These are phyloP conservation scores for Pterulicium gracile DNA, from an alignment of 1,284 basidiomycete species.

Conservation along the genomic window DNA sequence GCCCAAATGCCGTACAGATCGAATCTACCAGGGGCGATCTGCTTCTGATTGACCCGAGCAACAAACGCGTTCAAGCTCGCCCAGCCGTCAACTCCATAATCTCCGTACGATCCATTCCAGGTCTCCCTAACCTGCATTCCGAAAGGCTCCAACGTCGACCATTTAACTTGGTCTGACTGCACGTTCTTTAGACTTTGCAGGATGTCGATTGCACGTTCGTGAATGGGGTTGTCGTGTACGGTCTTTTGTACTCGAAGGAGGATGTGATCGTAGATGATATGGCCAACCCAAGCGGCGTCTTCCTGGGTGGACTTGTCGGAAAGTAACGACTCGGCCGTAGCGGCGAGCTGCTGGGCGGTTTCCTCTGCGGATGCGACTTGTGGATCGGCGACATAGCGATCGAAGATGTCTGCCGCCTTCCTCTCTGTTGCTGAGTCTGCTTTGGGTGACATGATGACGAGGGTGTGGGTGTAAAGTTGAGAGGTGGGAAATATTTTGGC, in stretches of 20 bases:
- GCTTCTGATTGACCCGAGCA: not conserved
- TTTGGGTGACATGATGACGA: too few relatives aligned
- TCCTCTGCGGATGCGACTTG: not conserved
- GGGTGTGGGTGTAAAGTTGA: too few relatives aligned
- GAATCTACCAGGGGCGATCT: not conserved
- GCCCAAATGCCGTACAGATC: slow-evolving; percentile 1
- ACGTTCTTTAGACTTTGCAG: not conserved
- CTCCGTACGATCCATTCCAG: not conserved
- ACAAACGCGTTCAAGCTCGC: slow-evolving; percentile 1
- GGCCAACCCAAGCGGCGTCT: not conserved
- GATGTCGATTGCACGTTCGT: not conserved
- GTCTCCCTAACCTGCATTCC: not conserved
- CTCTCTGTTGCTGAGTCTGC: too few relatives aligned
- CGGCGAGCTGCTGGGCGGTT: not conserved
- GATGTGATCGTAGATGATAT: slow-evolving; percentile 1
- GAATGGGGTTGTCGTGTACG: not conserved
- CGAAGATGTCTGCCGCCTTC: not conserved
- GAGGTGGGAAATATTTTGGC: too few relatives aligned
- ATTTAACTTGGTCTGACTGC: not conserved
- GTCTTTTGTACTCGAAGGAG: not conserved
- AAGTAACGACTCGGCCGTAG: not conserved
- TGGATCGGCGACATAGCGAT: not conserved
- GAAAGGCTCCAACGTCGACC: not conserved
- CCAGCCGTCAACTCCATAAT: not conserved
- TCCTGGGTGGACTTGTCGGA: not conserved